phyloP scores from a whole-genome alignment of 2,329 filamentous ascomycete species.

The Apiospora kogelbergensis region DNA sequence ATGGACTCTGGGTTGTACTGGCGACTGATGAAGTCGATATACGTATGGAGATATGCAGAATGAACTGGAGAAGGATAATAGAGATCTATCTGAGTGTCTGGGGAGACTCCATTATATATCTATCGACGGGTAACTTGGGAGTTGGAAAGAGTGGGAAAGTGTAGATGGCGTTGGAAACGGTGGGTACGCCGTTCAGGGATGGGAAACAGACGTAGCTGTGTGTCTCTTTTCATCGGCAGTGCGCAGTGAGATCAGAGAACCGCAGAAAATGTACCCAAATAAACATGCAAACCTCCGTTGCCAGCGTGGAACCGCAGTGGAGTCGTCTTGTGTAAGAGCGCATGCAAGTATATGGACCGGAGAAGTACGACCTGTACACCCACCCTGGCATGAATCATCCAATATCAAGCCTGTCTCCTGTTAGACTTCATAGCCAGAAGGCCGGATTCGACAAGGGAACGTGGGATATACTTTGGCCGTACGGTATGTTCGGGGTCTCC shows the following conservation, averaged over 20 bases:
- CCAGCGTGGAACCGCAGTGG: conserved; percentile 14
- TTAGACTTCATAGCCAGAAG: background rate
- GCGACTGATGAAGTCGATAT: background rate
- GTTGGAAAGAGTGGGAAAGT: background rate
- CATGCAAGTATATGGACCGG: background rate
- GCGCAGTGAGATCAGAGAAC: conserved; percentile 9
- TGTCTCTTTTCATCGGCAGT: background rate
- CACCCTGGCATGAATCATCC: background rate
- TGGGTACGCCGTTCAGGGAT: background rate
- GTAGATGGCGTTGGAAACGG: background rate
- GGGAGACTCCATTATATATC: conserved; percentile 10
- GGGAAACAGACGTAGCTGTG: background rate
- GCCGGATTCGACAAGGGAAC: background rate
- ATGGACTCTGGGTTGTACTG: background rate
- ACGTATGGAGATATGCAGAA: background rate
- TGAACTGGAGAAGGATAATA: background rate
- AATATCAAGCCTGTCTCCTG: background rate
- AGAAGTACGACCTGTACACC: background rate
- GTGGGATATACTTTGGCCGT: background rate
- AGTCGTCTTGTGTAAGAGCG: background rate
- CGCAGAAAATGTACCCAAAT: background rate
- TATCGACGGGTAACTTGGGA: background rate
- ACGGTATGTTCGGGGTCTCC: background rate
- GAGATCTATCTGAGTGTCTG: background rate
- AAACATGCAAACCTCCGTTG: background rate